These are phyloP conservation scores for Clonostachys chloroleuca DNA, from an alignment of 2,329 filamentous ascomycete species.

Conservation along the genomic window DNA sequence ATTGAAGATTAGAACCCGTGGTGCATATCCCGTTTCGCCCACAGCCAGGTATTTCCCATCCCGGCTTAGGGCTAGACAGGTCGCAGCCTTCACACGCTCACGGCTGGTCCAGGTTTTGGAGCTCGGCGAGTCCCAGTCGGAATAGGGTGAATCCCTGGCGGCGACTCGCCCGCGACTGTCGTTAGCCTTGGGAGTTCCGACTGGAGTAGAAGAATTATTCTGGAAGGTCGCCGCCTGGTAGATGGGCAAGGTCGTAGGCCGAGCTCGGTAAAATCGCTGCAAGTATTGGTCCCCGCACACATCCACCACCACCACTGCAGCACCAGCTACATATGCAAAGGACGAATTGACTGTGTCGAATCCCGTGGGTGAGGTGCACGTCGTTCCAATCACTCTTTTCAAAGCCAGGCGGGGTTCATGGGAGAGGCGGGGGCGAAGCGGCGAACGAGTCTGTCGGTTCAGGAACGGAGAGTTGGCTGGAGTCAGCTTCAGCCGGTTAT, in stretches of 20 bases:
- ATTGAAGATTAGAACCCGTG: conserved; percentile 85
- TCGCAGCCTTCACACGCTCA: conserved; percentile 91
- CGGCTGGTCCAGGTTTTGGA: conserved; percentile 81
- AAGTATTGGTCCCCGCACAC: conserved; percentile 63
- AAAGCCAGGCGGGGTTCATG: conserved; percentile 66
- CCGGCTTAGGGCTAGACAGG: conserved; percentile 81
- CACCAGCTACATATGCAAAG: conserved; percentile 91
- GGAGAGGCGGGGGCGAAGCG: conserved; percentile 44
- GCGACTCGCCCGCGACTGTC: conserved; percentile 57
- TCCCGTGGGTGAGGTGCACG: conserved; percentile 76
- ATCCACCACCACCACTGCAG: conserved; percentile 85
- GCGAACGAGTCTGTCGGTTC: conserved; percentile 59
- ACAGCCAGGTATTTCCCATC: conserved; percentile 87
- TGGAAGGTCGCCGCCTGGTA: conserved; percentile 50
- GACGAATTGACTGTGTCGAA: conserved; percentile 76
- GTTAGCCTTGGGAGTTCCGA: conserved; percentile 54
- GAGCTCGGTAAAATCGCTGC: conserved; percentile 88
- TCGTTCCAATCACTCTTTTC: conserved; percentile 86
- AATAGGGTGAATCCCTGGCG: conserved; percentile 43
- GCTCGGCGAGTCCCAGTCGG: conserved; percentile 51
- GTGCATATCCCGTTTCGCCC: conserved; percentile 92
- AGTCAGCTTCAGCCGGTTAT: conserved; percentile 62
- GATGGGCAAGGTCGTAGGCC: conserved; percentile 69
- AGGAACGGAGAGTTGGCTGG: conserved; percentile 73
- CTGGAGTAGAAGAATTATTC: conserved; percentile 44